Base-by-base conservation (phyloP, 2,329 filamentous ascomycete genomes). In the Daldinia eschscholtzii region DNA sequence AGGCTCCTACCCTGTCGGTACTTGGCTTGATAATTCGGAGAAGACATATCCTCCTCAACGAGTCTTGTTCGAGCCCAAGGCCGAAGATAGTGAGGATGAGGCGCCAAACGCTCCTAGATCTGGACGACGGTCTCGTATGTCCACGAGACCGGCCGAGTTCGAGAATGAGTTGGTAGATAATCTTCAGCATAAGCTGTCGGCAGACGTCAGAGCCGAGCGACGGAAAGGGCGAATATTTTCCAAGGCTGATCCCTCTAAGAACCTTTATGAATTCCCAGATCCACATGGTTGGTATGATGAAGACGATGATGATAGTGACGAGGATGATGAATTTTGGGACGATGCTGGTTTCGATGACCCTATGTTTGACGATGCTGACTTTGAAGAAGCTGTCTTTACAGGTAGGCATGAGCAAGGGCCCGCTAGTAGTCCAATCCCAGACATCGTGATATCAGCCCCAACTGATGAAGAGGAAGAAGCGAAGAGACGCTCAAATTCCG, bases 1-100 rank as follows among this genome's bases (percentile, higher is more conserved):
- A 2, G 57, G 66, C n/a, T 76, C 74, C 13, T 68, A 76, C 39
- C 70, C 72, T 9, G 55, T 66, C n/a, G 20, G 39, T 13, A 12
- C 12, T 26, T 55, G 58, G 64, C 33, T 50, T n/a, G 28, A 59
- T 15, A 50, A 12, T 9, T 46, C 42, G 53, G 26, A 30, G 42
- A 50, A 53, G 37, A 20, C 35, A n/a, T 1, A 26, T 12, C 57
- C 61, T 4, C 28, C 52, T 3, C 10, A 28, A 23, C 57, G 61
- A 13, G 20, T 48, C 7, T 28, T 65, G 3, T 30, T 57, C 9
- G 33, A 28, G 6, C 15, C 59, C 13, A 33, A 41, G 1, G 46
- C n/a, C 20, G 69, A 67, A 23, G 26, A 33, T 0, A 37, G 28
- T 6, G 28, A 52, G 15, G 26, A 52, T 4, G 46, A 52, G 15